Evolutionary conservation across 169 alveolate genomes (phyloP).

Genomic region (Eimeria necatrix): DNA sequence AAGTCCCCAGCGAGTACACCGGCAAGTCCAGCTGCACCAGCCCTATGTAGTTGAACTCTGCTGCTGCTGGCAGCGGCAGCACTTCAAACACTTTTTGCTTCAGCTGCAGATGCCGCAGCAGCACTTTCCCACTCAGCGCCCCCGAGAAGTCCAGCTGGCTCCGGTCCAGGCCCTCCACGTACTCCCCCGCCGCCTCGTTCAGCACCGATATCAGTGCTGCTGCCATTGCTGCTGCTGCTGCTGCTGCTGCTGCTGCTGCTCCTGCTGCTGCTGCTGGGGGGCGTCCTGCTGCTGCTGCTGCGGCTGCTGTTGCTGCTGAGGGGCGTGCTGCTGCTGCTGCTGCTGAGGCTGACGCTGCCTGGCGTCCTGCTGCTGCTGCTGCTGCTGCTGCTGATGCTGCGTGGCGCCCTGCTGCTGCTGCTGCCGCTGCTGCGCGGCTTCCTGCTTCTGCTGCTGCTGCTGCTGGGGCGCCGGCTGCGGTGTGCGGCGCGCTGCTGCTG

Average conservation of each 20-base stretch:
- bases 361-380: not conserved
- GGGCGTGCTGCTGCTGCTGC: not conserved
- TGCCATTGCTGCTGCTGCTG: conserved; percentile 42
- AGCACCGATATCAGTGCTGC: conserved; percentile 54
- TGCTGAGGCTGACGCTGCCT: not conserved
- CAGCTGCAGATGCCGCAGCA: conserved; percentile 82
- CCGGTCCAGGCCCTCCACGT: conserved; percentile 85
- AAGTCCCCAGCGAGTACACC: conserved; percentile 14
- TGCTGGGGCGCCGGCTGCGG: not conserved
- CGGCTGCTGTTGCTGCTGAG: not conserved
- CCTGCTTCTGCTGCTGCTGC: not conserved
- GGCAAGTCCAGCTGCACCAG: conserved; percentile 53
- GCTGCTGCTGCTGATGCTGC: not conserved
- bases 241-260: conserved; percentile 35
- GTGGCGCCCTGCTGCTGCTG: not conserved
- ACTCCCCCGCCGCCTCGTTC: conserved; percentile 74
- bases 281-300: not conserved
- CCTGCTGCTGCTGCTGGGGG: not conserved
- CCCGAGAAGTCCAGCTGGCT: conserved; percentile 83
- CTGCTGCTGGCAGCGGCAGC: conserved; percentile 84
- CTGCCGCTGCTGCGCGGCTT: not conserved
- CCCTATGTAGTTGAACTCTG: conserved; percentile 83
- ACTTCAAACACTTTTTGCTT: conserved; percentile 82
- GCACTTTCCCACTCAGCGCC: conserved; percentile 85
- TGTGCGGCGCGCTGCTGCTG: not conserved